Base-by-base conservation (phyloP, 306 rosid genomes). In the Citrullus colocynthis region DNA sequence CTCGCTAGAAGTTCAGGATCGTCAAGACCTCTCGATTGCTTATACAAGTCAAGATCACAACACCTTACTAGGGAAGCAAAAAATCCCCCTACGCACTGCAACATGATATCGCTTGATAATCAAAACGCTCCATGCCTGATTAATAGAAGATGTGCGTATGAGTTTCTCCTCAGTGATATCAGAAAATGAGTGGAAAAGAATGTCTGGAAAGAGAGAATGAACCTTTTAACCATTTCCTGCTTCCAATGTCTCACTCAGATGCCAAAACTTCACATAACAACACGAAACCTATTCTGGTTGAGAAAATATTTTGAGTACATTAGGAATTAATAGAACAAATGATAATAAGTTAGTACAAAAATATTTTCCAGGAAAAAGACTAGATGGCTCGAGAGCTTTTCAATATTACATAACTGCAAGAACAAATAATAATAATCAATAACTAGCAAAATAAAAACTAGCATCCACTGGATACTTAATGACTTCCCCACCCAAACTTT, bases 1-100 rank as follows among this genome's bases (percentile, higher is more conserved):
- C 97, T 88, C 9, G 98, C 96, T 63, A 93, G 90, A 77, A 88
- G 80, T 83, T 90, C 98, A 7, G 98, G 97, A 82, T 93, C 98
- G 52, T 88, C 93, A 75, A 93, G 93, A 61, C 98, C 98, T 79
- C 87, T 84, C 6, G 97, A 73, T 85, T 88, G 96, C 55, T 88
- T 91, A 80, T 84, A 90, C 80, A 90, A 75, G 78, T 90, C 98
- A 76, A 93, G 80, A 81, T 88, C 96, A 88, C 89, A 93, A 83
- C 92, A 90, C 49, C 83, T 88, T 80, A 90, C 82, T 52, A 91
- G 54, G 85, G 92, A 87, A 88, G 93, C 83, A 80, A 82, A 84
- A 52, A 90, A 6, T 81, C 93, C 93, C 80, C 86, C 96, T 83
- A 88, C 34, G 87, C 90, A 93, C 93, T 71, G 98, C 81, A 65